A percentile compares a stretch with the other conserved stretches of the same genome.
These are phyloP conservation scores for Musa schizocarpa DNA, from an alignment of 176 grass and related monocot species.

Conservation along the genomic window DNA sequence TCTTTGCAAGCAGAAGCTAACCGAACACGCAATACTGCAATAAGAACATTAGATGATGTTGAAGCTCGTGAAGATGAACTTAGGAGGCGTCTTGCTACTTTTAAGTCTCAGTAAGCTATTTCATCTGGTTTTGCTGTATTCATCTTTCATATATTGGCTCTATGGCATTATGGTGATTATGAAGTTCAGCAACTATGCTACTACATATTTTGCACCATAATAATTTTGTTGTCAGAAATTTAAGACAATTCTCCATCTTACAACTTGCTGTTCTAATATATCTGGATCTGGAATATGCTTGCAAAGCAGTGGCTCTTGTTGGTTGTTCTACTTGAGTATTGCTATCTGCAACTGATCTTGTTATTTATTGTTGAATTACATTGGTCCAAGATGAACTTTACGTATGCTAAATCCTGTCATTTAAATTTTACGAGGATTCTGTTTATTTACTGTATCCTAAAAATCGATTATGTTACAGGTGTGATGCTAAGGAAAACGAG, in stretches of 20 bases:
- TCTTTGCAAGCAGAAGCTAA: slow-evolving; percentile 52
- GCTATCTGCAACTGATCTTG: neutral
- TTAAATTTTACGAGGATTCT: neutral
- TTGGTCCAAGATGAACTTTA: neutral
- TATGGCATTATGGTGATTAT: neutral
- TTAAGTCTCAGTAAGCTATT: slow-evolving; percentile 52
- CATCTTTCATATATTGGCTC: neutral
- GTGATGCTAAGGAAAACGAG: slow-evolving; percentile 58
- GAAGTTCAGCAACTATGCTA: neutral
- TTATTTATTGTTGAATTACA: neutral
- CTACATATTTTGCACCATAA: neutral
- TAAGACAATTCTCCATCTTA: too few species aligned
- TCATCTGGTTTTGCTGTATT: neutral
- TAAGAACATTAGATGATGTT: slow-evolving; percentile 70
- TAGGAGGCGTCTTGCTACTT: slow-evolving; percentile 42
- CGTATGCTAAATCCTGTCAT: neutral
- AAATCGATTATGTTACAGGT: slow-evolving; percentile 33
- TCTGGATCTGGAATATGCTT: neutral
- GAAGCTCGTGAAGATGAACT: slow-evolving; percentile 78
- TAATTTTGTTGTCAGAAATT: neutral
- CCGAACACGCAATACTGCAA: slow-evolving; percentile 29
- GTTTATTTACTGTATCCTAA: neutral
- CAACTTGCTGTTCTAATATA: neutral
- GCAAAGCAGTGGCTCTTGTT: neutral
- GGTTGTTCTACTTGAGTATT: neutral